Base-by-base conservation (phyloP, 768 basidiomycete species). In the Sarcodon sp. region DNA sequence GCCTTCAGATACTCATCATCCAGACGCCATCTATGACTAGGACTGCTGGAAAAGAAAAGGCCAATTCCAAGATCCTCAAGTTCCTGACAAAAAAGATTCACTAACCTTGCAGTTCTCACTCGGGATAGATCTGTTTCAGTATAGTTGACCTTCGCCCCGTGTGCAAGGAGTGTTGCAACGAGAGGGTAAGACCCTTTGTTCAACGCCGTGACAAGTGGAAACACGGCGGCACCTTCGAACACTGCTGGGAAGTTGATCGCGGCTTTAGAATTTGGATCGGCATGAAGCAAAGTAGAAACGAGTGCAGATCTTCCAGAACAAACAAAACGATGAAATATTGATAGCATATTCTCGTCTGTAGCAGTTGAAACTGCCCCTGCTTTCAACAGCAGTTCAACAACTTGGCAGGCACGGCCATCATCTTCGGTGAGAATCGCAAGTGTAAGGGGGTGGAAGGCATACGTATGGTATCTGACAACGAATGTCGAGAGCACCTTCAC, bases 401-500 rank as follows among this genome's bases (percentile, higher is more conserved):
- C 58, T 34, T 55, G 46, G 47, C 34, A 47, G 0, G 57, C 64
- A 4, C 46, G 46, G 11, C 48, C 52, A n/a, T 55, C 53, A 48
- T 61, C 55, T 27, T 48, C 48, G 0, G 57, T 59, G 8, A 55
- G 47, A 1, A 52, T 49, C 4, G 65, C 60, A 44, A 65, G 47
- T 1, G 56, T 43, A 18, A 67, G 59, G 8, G 63, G 59, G 37
- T 66, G 60, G 18, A 51, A 37, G n/a, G 53, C 34, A 27, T 16
- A 16, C 8, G 39, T 15, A 27, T 16, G 15, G 39, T 41, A 9
- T 15, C 27, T 15, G 13, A 27, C 15, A 15, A 58, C 62, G 16
- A 54, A 51, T 37, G 66, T 63, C 1, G 64, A 60, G 0, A 67
- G 56, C 11, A 61, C 43, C 31, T 68, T 69, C 15, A 62, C 61